Percentiles rank a stretch among this genome's conserved stretches.
Conservation (phyloP, 1,139 yeast species). For the Saccharomycopsis hybrid region DNA sequence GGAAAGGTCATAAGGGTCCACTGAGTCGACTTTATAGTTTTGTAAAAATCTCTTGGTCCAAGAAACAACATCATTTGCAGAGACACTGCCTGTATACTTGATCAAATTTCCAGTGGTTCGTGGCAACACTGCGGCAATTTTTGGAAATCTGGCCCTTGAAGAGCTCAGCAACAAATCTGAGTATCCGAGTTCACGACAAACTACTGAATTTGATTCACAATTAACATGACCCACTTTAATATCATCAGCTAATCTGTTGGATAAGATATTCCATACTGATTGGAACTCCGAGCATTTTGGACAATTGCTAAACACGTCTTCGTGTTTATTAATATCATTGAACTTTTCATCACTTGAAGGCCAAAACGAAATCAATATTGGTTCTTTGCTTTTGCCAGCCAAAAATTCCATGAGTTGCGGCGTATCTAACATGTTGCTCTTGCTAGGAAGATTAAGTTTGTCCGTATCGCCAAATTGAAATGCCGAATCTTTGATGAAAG, state of each 20-base stretch:
- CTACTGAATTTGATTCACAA: conserved; percentile 42
- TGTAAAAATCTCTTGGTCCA: conserved; percentile 35
- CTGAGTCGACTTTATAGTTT: conserved; percentile 32
- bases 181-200: conserved; percentile 45
- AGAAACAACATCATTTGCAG: conserved; percentile 27
- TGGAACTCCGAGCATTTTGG: conserved; percentile 45
- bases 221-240: conserved; percentile 54
- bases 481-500: conserved; percentile 48
- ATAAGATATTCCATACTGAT: conserved; percentile 50
- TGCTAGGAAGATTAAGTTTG: conserved; percentile 23
- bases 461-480: conserved; percentile 39
- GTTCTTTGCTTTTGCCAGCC: conserved; percentile 40
- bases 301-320: conserved; percentile 38
- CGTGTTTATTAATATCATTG: conserved; percentile 32
- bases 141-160: conserved; percentile 29
- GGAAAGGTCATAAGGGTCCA: conserved; percentile 35
- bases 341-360: conserved; percentile 45
- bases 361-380: conserved; percentile 58
- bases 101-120: conserved; percentile 33
- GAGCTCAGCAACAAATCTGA: conserved; percentile 26
- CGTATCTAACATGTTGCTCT: conserved; percentile 27
- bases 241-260: conserved; percentile 40
- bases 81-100: conserved; percentile 25
- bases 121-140: conserved; percentile 36
- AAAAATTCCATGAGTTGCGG: conserved; percentile 36